Evolutionary conservation across 2,329 filamentous ascomycete genomes (phyloP), one percentile per base, ranked within the genome.

Genomic region (Apiospora malaysiana): DNA sequence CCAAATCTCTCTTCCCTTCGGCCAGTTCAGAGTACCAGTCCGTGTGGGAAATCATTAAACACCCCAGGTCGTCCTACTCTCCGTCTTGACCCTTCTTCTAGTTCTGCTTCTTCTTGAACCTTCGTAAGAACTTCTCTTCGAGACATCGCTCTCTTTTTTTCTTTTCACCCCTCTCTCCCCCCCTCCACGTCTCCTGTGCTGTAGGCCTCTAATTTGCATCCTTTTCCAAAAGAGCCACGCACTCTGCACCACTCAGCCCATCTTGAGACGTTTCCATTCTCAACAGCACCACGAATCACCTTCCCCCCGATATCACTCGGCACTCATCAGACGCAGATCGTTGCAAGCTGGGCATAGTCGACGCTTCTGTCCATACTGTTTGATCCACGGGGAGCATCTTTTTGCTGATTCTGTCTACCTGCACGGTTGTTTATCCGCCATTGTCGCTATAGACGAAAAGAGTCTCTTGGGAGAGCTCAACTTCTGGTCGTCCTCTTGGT

Each of bases 101-200:
- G 77, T 73, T 73, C 75, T 76, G 77, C 75, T 77, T 76, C 78
- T 78, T 80, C 72, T 78, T 79, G 80, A 79, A 79, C 81, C 79
- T 78, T 76, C 75, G 75, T 69, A 75, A 78, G 75, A 78, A 78
- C 75, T 79, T 79, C 76, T 79, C 75, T 80, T 79, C 80, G 81
- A 82, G 80, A 83, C 79, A 76, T 76, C 75, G 74, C 78, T 76
- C 81, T 78, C 80, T 81, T 77, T 82, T 82, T 80, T 80, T 79
- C 78, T 75, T 78, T 78, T 79, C 77, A 59, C 51, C 79, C 72
- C 77, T 78, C 69, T 74, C 75, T 76, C 74, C 10, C 75, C 75
- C 74, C 74, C 76, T 76, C 76, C 76, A 69, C 76, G 73, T 78
- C 75, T 74, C 70, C 75, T 74, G 73, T 75, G 77, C 78, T 76